A percentile compares a stretch with the other conserved stretches of the same genome.
These are phyloP conservation scores for Hymenoscyphus albidus DNA, from an alignment of 2,329 filamentous ascomycete genomes.

Conservation along the genomic window DNA sequence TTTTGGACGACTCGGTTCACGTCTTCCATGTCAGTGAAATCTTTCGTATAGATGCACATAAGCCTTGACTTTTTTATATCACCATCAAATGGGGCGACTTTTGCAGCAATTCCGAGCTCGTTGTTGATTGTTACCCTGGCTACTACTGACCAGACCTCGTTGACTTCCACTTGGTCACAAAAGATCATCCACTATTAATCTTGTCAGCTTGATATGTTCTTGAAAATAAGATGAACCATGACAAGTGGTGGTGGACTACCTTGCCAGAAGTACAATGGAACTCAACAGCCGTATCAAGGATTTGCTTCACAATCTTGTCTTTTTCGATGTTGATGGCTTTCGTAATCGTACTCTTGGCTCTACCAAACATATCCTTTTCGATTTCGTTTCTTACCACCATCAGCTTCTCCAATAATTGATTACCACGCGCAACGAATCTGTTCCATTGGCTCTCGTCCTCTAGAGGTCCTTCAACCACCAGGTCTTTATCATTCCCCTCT, in stretches of 20 bases:
- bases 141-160: constrained; percentile 62
- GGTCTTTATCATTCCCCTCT: constrained; percentile 20
- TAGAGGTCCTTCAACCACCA: constrained; percentile 31
- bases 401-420: constrained; percentile 34
- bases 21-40: constrained; percentile 68
- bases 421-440: constrained; percentile 22
- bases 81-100: constrained; percentile 58
- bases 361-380: constrained; percentile 39
- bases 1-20: constrained; percentile 62
- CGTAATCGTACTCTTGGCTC: constrained; percentile 20
- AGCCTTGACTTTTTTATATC: constrained; percentile 47
- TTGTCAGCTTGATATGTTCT: not conserved
- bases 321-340: constrained; percentile 33
- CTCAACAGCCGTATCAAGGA: constrained; percentile 58
- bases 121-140: constrained; percentile 64
- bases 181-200: constrained; percentile 71
- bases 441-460: constrained; percentile 23
- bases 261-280: constrained; percentile 63
- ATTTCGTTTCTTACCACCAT: constrained; percentile 44
- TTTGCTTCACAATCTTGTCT: constrained; percentile 47
- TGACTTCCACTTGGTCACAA: constrained; percentile 48
- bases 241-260: constrained; percentile 37
- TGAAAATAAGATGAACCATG: not conserved
- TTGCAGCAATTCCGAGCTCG: constrained; percentile 68
- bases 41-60: constrained; percentile 73